These are phyloP conservation scores for Cladophialophora carrionii DNA, from an alignment of 2,329 filamentous ascomycete species.

Conservation along the genomic window DNA sequence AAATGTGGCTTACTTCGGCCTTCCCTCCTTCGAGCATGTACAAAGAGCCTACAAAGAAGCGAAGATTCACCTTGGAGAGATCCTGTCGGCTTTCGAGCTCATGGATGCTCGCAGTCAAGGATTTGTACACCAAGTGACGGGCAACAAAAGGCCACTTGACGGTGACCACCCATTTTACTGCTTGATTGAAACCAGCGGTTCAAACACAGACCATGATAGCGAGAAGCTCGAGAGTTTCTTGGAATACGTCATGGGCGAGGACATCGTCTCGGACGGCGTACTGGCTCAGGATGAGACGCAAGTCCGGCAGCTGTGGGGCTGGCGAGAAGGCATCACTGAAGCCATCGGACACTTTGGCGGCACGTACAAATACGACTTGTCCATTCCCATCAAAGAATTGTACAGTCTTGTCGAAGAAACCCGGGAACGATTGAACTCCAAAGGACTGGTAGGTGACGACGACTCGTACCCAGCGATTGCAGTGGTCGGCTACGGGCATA, in stretches of 20 bases:
- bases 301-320: slow-evolving; percentile 80
- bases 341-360: slow-evolving; percentile 86
- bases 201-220: slow-evolving; percentile 88
- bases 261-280: slow-evolving; percentile 85
- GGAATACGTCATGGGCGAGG: slow-evolving; percentile 85
- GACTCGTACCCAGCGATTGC: slow-evolving; percentile 78
- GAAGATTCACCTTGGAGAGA: slow-evolving; percentile 88
- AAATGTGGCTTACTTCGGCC: slow-evolving; percentile 92
- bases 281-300: slow-evolving; percentile 94
- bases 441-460: slow-evolving; percentile 76
- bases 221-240: slow-evolving; percentile 90
- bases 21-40: slow-evolving; percentile 87
- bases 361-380: slow-evolving; percentile 98
- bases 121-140: slow-evolving; percentile 73
- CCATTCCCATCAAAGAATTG: slow-evolving; percentile 84
- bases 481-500: slow-evolving; percentile 96
- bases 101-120: slow-evolving; percentile 88
- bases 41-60: slow-evolving; percentile 85
- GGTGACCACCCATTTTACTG: slow-evolving; percentile 91
- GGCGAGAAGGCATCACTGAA: slow-evolving; percentile 92
- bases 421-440: slow-evolving; percentile 69
- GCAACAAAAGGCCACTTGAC: slow-evolving; percentile 79
- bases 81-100: slow-evolving; percentile 94
- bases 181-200: slow-evolving; percentile 92
- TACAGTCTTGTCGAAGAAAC: slow-evolving; percentile 89